Base-by-base conservation (phyloP, 2,329 filamentous ascomycete genomes). In the Pyricularia grisea region DNA sequence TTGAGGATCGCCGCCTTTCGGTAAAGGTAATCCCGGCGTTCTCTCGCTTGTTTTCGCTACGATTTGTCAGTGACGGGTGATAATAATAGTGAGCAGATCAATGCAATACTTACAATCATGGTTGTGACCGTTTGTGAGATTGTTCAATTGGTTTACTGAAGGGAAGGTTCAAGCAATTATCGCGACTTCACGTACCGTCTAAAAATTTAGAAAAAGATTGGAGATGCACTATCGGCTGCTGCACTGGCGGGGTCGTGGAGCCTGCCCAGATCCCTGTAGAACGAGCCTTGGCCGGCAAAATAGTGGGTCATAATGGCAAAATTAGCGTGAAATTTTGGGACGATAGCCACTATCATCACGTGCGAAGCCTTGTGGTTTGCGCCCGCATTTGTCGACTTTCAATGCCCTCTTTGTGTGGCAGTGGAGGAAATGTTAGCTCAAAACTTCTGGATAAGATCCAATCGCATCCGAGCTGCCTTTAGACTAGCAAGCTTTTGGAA, bases 21-120 rank as follows among this genome's bases (percentile, higher is more conserved):
- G 79, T 97, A 97, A 74, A 99, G 88, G 79, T 98, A 96, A 77
- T 96, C 92, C 74, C 92, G 86, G 74, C 92, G 85, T 79, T 94
- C 88, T 73, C 92, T 88, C 71, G 90, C 89, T 85, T 93, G 90
- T 84, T 90, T 87, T 75, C 90, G 87, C 81, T 87, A 73, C 3
- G 69, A 65, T 17, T 10, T 55, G 42, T 55, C 42, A 55, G 20
- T n/a, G 17, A 10, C 42, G n/a, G 1, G 42, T 55, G 14, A 17
- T 36, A 3, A 20, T 7, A n/a, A 5, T 20, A 55, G 42, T n/a
- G 14, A 25, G 33, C 12, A 23, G 14, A 28, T 23, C 2, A 31
- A 4, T 28, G 4, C 6, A 27, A 11, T 3, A 64, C 61, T 64
- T 64, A 64, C 61, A 28, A 64, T 64, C 61, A 64, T 64, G 61